Conservation (phyloP, 2,329 filamentous ascomycete genomes). For the Pyrenochaeta sp. region DNA sequence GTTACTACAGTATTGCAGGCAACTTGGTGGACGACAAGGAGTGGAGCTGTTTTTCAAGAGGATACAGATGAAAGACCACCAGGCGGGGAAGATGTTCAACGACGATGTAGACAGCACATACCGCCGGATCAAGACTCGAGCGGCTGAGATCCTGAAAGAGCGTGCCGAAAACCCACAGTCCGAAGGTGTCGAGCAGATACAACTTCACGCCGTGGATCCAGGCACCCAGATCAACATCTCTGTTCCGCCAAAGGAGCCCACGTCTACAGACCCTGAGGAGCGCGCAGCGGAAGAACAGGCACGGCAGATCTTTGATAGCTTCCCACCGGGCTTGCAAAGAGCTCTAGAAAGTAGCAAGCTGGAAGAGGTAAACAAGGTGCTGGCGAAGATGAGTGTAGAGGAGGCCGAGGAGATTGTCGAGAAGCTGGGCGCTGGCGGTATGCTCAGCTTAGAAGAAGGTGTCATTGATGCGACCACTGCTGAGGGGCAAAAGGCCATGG, state of each 20-base stretch:
- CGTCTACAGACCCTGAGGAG: conserved; percentile 60
- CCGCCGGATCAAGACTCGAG: conserved; percentile 78
- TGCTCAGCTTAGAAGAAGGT: conserved; percentile 89
- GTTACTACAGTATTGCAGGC: conserved; percentile 92
- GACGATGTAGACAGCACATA: conserved; percentile 94
- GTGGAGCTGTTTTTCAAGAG: conserved; percentile 95
- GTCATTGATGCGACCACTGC: conserved; percentile 96
- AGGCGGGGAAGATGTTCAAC: conserved; percentile 88
- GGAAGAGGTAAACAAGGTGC: conserved; percentile 86
- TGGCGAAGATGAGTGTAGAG: conserved; percentile 87
- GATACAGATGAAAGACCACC: conserved; percentile 87
- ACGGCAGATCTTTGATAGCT: conserved; percentile 81
- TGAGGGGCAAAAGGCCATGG: conserved; percentile 79
- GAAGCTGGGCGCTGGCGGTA: conserved; percentile 81
- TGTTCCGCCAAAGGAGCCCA: conserved; percentile 70
- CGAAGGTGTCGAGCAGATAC: conserved; percentile 90
- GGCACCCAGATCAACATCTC: conserved; percentile 89
- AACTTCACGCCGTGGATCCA: conserved; percentile 94
- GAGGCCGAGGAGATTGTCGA: conserved; percentile 87
- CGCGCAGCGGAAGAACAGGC: conserved; percentile 65
- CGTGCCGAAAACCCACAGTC: conserved; percentile 59
- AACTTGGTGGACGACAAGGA: conserved; percentile 86
- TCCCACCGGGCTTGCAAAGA: conserved; percentile 80
- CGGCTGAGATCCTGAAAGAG: conserved; percentile 74
- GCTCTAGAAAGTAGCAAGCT: conserved; percentile 89